phyloP scores from a whole-genome alignment of 2,329 filamentous ascomycete species.

The Trichoderma arundinaceum region DNA sequence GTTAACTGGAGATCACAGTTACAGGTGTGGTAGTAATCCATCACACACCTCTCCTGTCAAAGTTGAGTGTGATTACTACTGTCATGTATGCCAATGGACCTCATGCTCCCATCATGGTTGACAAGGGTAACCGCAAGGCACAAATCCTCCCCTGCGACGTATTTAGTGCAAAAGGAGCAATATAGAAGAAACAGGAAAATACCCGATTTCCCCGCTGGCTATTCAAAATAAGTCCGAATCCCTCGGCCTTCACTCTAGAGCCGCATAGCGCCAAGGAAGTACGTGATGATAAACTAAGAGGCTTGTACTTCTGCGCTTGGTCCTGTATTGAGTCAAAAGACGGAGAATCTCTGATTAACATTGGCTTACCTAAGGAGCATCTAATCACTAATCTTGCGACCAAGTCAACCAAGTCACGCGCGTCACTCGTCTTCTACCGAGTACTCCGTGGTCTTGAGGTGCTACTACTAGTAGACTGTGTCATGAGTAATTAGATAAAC shows the following conservation, averaged over 20 bases:
- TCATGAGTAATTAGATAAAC: not conserved
- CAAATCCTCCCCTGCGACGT: not conserved
- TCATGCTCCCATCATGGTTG: not conserved
- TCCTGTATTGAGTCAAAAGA: not conserved
- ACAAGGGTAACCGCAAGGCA: not conserved
- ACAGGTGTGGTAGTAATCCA: not conserved
- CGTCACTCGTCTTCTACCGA: not conserved
- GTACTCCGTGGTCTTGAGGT: not conserved
- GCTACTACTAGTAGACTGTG: too few relatives aligned
- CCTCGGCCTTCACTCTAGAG: not conserved
- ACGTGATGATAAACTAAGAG: too few relatives aligned
- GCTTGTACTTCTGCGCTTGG: too few relatives aligned
- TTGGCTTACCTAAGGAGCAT: not conserved
- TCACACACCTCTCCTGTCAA: conserved; percentile 5
- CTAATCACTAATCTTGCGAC: not conserved
- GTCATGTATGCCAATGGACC: not conserved
- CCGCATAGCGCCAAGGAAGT: not conserved
- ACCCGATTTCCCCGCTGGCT: not conserved
- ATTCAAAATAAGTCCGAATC: not conserved
- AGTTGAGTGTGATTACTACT: not conserved
- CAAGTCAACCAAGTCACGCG: not conserved
- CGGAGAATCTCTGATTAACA: not conserved
- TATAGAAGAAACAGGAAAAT: conserved; percentile 2
- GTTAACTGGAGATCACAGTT: not conserved
- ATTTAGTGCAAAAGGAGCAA: not conserved